These are phyloP conservation scores for Pelargonium exstipulatum DNA, from an alignment of 441 rosid genomes.

Conservation along the genomic window DNA sequence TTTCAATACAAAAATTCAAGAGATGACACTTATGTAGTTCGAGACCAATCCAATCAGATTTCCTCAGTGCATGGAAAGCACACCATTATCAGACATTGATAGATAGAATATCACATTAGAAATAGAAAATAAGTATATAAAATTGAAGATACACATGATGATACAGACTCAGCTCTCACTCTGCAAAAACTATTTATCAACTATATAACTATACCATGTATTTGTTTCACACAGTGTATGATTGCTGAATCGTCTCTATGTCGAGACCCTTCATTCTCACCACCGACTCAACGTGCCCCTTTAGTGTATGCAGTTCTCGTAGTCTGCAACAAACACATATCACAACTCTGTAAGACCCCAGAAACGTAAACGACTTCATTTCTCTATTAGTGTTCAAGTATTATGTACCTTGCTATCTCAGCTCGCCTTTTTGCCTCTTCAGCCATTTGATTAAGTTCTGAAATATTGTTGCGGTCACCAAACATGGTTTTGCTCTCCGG, in stretches of 20 bases:
- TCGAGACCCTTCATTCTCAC: constrained; percentile 41
- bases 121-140: too few relatives aligned
- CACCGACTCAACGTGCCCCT: constrained; percentile 41
- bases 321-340: constrained; percentile 26
- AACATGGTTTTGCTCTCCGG: constrained; percentile 39
- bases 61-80: too few relatives aligned
- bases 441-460: constrained; percentile 38
- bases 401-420: constrained; percentile 40
- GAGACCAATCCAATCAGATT: too few relatives aligned
- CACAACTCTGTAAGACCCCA: not conserved
- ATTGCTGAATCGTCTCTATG: constrained; percentile 35
- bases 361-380: not conserved
- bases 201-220: too few relatives aligned
- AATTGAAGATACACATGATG: too few relatives aligned
- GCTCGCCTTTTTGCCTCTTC: constrained; percentile 48
- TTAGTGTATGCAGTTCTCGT: constrained; percentile 35
- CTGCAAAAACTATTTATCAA: too few relatives aligned
- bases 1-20: too few relatives aligned
- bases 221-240: constrained; percentile 30
- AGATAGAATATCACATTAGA: too few relatives aligned
- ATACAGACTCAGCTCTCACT: too few relatives aligned
- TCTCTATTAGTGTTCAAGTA: not conserved
- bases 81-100: too few relatives aligned
- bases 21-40: too few relatives aligned
- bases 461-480: constrained; percentile 30